Evolutionary conservation across 2,329 filamentous ascomycete genomes (phyloP), one percentile per base, ranked within the genome.

Genomic region (Meredithiella fracta): DNA sequence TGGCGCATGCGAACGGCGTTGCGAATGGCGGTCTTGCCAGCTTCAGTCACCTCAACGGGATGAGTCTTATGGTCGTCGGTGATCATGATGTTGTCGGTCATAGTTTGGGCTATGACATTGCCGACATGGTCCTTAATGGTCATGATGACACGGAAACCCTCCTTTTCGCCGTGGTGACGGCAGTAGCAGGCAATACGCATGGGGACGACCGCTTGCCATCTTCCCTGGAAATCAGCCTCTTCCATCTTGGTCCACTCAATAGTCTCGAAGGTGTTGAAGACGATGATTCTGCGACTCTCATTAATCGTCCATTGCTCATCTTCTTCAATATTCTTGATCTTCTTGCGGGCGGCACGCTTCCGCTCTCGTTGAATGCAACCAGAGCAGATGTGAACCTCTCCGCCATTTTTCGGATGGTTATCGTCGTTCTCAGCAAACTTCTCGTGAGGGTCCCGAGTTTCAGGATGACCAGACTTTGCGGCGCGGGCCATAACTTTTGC

Each of bases 141-240:
- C 68, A 97, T 94, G 60, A 98, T 94, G 63, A 97, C 89, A 8
- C 44, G 23, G 69, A 96, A 98, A 1, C 91, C 91, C 62, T 84
- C 73, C 71, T 97, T 97, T 69, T 97, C 92, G 59, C 85, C 82
- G 63, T 97, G 91, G 66, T 98, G 91, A 20, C 91, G 82, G 69
- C 91, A 97, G 69, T 97, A 98, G 67, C 91, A 98, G 23, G 90
- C 88, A 63, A 98, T 96, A 8, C 91, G 83, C 90, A 97, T 95
- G 0, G 88, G 89, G 1, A 87, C 80, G 62, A 90, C 83, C 22
- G 94, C 82, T 64, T 88, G 83, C 72, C 87, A 80, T 5, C 83
- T 79, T 53, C 79, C 80, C 9, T 61, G 50, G 53, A 74, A 73
- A 47, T 68, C 72, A 59, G 70, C 65, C 26, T 73, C 68, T n/a